Percentiles rank a stretch among this genome's conserved stretches.
Conservation (phyloP, 345 rosid species). For the Cardamine occulta region DNA sequence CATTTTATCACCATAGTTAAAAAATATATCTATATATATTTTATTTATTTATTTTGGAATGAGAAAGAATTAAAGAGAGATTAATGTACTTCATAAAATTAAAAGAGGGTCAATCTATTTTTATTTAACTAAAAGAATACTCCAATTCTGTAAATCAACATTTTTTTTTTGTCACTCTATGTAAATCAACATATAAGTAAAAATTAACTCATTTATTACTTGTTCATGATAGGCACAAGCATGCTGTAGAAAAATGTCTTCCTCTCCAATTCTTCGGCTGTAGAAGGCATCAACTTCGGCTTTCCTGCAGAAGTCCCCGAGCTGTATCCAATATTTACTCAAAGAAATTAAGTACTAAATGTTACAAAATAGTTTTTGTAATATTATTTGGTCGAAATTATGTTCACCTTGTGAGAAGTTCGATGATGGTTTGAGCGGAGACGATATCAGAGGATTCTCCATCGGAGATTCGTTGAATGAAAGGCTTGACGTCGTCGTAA, state of each 20-base stretch:
- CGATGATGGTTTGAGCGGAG: conserved; percentile 77
- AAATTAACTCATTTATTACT: conserved; percentile 46
- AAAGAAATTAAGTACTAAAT: neutral
- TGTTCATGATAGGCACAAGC: conserved; percentile 92
- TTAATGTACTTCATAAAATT: neutral
- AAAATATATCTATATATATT: neutral
- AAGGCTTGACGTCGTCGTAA: conserved; percentile 76
- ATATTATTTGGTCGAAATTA: conserved; percentile 1
- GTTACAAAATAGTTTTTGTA: conserved; percentile 14
- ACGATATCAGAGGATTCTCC: conserved; percentile 74
- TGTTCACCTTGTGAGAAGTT: conserved; percentile 82
- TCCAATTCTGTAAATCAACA: neutral
- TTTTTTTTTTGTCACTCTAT: too few relatives aligned
- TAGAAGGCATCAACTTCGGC: conserved; percentile 96
- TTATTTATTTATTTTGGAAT: neutral
- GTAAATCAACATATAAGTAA: conserved; percentile 7
- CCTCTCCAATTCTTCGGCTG: conserved; percentile 83
- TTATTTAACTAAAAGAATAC: neutral
- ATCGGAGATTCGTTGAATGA: conserved; percentile 72
- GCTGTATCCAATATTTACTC: conserved; percentile 53
- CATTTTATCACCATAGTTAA: too few relatives aligned
- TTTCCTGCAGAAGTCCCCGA: conserved; percentile 94
- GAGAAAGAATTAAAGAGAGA: neutral
- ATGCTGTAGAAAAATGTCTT: conserved; percentile 91
- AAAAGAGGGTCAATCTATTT: neutral